Base-by-base conservation (phyloP, 2,329 filamentous ascomycete genomes). In the Balansia obtecta region DNA sequence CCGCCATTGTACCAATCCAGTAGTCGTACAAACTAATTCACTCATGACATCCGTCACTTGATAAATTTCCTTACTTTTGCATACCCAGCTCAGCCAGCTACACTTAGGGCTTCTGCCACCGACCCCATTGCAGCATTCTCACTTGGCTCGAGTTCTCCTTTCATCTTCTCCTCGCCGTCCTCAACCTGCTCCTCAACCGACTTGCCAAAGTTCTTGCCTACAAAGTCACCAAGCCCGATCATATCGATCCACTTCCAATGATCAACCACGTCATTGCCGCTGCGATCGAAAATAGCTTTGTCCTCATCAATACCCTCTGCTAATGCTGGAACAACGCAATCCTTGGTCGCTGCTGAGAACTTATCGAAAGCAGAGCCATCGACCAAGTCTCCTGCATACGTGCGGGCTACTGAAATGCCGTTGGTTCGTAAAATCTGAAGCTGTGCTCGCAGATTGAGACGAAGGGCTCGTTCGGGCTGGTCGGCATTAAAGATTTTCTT, bases 371-470 rank as follows among this genome's bases (percentile, higher is more conserved):
- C 62, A 1, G 63, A 61, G 5, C 71, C 75, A 27, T 79, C 76
- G 2, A 74, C 65, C 5, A 80, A 60, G 46, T 78, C 77, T 27
- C 63, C 70, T 3, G 64, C 57, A 63, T 68, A 73, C 0, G 78
- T 82, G 9, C 70, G 65, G 0, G 70, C 69, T 1, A 83, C 70
- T 0, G 69, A 60, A 1, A 80, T 63, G 2, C 65, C 68, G 48
- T 77, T 76, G 22, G 61, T 62, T 0, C 80, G 68, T 7, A 84
- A 57, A 6, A 80, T 62, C 62, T 83, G 79, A 46, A 82, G 64
- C 22, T 76, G 66, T 2, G 80, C 79, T 1, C 80, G 69, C 4
- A 78, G 65, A 55, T 84, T 84, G 2, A 83, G 67, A 18, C 77
- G 71, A 46, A 84, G 62, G 0, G 76, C 73, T 12, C 78, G 71